Percentiles rank a stretch among this genome's conserved stretches.
These are phyloP conservation scores for Ophiocordyceps camponoti-floridani DNA, from an alignment of 2,329 filamentous ascomycete genomes.

Conservation along the genomic window DNA sequence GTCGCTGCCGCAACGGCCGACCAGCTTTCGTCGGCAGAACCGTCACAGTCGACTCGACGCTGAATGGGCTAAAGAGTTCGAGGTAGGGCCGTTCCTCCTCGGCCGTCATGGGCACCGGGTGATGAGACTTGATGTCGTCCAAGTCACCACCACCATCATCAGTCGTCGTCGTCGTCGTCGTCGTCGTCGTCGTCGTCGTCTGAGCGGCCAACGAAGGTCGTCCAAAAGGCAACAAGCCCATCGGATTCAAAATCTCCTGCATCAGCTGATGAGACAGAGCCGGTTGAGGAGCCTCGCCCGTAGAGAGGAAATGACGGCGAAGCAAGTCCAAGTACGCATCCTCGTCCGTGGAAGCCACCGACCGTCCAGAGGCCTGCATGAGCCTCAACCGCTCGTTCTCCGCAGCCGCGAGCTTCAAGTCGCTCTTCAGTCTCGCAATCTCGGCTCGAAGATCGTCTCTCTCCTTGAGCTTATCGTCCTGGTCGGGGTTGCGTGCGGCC, in stretches of 20 bases:
- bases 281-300: conserved; percentile 11
- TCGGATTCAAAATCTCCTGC: conserved; percentile 30
- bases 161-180: conserved; percentile 5
- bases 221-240: conserved; percentile 32
- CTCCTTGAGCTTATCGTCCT: conserved; percentile 29
- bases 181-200: conserved; percentile 4
- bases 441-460: conserved; percentile 36
- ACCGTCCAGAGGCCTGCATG: conserved; percentile 20
- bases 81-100: conserved; percentile 51
- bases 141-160: conserved; percentile 14
- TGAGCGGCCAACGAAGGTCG: conserved; percentile 11
- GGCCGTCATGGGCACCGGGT: conserved; percentile 42
- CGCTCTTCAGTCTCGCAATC: conserved; percentile 35
- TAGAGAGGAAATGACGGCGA: conserved; percentile 18
- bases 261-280: conserved; percentile 22
- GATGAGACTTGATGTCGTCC: conserved; percentile 38
- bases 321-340: conserved; percentile 22
- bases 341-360: conserved; percentile 14
- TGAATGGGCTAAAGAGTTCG: conserved; percentile 51
- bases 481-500: conserved; percentile 20
- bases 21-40: conserved; percentile 21
- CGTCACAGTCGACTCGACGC: conserved; percentile 35
- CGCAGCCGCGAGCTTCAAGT: conserved; percentile 36
- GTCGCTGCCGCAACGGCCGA: conserved; percentile 28
- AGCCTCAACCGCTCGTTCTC: conserved; percentile 37